Base-by-base conservation (phyloP, 306 rosid species). In the Parietaria judaica region DNA sequence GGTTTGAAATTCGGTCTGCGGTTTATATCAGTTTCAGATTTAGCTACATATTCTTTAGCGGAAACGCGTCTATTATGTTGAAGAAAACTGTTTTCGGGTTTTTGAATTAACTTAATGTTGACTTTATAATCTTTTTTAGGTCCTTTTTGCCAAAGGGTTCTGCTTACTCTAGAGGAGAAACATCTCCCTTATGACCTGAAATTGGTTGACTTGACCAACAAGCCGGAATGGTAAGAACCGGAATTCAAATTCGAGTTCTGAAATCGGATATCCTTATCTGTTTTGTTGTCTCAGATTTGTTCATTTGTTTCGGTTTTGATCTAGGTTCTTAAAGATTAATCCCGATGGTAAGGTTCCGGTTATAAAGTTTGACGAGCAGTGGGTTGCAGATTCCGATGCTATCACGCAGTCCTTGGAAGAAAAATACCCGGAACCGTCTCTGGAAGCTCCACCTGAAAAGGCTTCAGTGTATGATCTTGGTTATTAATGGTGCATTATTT, bases 311-410 rank as follows among this genome's bases (percentile, higher is more conserved):
- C 63, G 34, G 77, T 60, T 62, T 43, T 23, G 66, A 59, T 67
- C 43, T 66, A 92, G 96, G 99, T 86, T 92, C 68, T 80, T 88
- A 61, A 73, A 79, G 66, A 79, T 88, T 65, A 88, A 75, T 67
- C 45, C 90, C 4, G 84, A 79, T 45, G 95, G 99, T 50, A 92
- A 77, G 76, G 99, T 92, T 77, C 99, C 96, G 41, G 88, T 82
- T 49, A 56, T 86, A 56, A 84, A 84, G 56, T 63, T 92, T 8
- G 83, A 84, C 73, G 96, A 86, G 70, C 81, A 88, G 74, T 92
- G 99, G 99, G 57, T 88, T 62, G 60, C 95, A 9, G 99, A 92
- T 79, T 92, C 99, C 17, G 96, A 92, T 84, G 66, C 84, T 58
- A 88, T 92, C 58, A 69, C 94, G 7, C 86, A 88, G 72, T 58